Evolutionary conservation across 768 basidiomycete species (phyloP), one percentile per base, ranked within the genome.

Genomic region (Glaciozyma martinii): DNA sequence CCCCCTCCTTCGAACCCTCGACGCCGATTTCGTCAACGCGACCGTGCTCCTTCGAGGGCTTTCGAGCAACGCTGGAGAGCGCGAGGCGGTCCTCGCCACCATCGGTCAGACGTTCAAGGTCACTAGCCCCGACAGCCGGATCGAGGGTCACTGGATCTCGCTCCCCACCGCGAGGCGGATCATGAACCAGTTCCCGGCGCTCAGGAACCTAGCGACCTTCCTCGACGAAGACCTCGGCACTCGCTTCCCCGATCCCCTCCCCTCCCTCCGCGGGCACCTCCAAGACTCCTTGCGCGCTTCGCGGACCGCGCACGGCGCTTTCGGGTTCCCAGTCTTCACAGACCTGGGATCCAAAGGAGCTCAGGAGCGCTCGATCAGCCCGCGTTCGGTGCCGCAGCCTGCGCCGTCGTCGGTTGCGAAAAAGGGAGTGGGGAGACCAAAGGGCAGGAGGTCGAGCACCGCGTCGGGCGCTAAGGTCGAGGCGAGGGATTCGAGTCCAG

Each of bases 1-100:
- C 25, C 33, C 60, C 19, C 60, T 66, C 50, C 27, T 61, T 10
- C 65, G 65, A 9, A 56, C 60, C 10, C 30, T 66, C 43, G 65
- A 66, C 60, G 58, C 56, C 29, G 61, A 59, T 60, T 61, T 61
- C 47, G 29, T 57, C 50, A 66, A 66, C 61, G 60, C 42, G 21
- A 58, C 65, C 19, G 29, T 42, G 33, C 65, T 66, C 27, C 42
- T 66, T 3, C 60, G 33, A 3, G 47, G 55, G 4, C 50, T 50
- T 5, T 43, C 52, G 21, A 27, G 56, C 43, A 43, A 55, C 21
- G 23, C 63, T 3, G 29, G 33, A 40, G 61, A 66, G n/a, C 56
- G 57, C 42, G 49, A 42, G 0, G 30, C 60, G 3, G 40, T 59
- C 19, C 49, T 66, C 19, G 56, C 43, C 49, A 33, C 40, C 50